Evolutionary conservation across 2,329 filamentous ascomycete species (phyloP), one percentile per base, ranked within the genome.

Genomic region (Diaporthe longicolla): DNA sequence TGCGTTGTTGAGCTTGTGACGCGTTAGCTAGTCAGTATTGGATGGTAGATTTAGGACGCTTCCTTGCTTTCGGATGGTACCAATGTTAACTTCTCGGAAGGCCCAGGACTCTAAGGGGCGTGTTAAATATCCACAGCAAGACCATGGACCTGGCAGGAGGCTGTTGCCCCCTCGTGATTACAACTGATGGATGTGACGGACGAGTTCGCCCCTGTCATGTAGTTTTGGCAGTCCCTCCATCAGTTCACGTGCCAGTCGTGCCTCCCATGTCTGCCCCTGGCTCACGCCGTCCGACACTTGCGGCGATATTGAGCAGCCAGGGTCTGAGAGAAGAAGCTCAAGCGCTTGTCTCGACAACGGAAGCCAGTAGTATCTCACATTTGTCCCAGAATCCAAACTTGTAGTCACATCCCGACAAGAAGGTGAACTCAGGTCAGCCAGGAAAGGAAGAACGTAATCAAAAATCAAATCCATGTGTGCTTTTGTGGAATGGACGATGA

Each of bases 401-500:
- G 24, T 24, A 9, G 6, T 59, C 21, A 24, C n/a, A 40, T 24
- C 3, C 55, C 29, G 19, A 24, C 32, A 9, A 37, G 32, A 24
- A 24, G 8, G 21, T 37, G 11, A 6, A 59, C 6, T 17, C 8
- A 24, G 15, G 21, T 37, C 45, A 54, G 24, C 8, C 48, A 54
- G 48, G 32, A 9, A 24, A 8, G 32, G 32, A 11, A 54, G 4
- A 10, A 24, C 10, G 4, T 21, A 29, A 29, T 45, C 32, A 32
- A 15, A 29, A 7, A 45, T 10, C 21, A 48, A 52, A 68, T 1
- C 9, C 63, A 68, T 26, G 32, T 54, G 40, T 74, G 73, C 63
- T 73, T 73, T 70, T 70, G 48, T 68, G 24, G 58, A 11, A 65
- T 57, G 10, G 37, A 45, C 43, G 5, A 48, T 52, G 48, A 11